Evolutionary conservation across 2,329 filamentous ascomycete species (phyloP), one percentile per base, ranked within the genome.

Genomic region (Cladosporium sp.): DNA sequence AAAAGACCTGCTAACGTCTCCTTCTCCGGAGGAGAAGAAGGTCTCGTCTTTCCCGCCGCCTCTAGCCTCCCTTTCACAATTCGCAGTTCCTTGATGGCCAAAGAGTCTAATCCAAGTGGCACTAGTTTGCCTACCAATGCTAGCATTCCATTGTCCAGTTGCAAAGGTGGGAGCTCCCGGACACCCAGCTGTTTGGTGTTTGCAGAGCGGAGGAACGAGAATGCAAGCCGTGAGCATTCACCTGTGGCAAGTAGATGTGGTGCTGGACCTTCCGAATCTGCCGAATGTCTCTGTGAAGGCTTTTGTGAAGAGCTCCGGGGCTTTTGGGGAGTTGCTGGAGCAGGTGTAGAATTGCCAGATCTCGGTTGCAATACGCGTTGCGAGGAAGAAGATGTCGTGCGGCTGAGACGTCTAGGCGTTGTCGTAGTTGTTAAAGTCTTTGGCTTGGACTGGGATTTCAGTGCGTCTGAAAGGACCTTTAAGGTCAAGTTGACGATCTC

Each of bases 91-190:
- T 82, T 86, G 36, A 82, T 67, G 0, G 87, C 86, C 50, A 84
- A 72, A n/a, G 82, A 79, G 39, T 85, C 78, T 45, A 90, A 66
- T 1, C 80, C 79, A 41, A 88, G 71, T 0, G 73, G 71, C 12
- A 89, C 69, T 1, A 91, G 71, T 62, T 83, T 88, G 33, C 79
- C 78, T 33, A 85, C 68, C 47, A 91, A 75, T 0, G 83, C 81
- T 13, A 85, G 79, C 75, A 88, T 86, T 48, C 86, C 87, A 52
- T 75, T 82, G 62, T 91, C 87, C 3, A 91, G 67, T 61, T 91
- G 85, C 33, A 86, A 69, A 38, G 79, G 76, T 1, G 80, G 76
- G n/a, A 83, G 70, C 8, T 76, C 69, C 8, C 81, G 69, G 7
- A 76, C 73, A 5, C 77, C 69, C 1, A 77, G 69, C 20, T 77